Evolutionary conservation across 2,329 filamentous ascomycete genomes (phyloP), one percentile per base, ranked within the genome.

Genomic region (Sarocladium kiliense): DNA sequence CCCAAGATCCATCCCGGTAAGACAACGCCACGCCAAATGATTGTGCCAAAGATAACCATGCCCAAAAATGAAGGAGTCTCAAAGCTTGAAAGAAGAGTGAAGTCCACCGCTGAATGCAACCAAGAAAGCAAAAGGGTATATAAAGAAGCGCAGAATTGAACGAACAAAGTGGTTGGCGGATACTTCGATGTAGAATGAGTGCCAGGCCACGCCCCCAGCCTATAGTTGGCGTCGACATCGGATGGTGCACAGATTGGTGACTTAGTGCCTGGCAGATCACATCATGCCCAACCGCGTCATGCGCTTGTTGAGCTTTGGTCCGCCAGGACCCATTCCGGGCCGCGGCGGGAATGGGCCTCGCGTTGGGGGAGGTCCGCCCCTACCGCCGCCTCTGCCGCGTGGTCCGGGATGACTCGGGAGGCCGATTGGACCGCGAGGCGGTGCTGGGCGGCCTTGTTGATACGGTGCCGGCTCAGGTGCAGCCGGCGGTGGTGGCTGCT

Each of bases 251-350:
- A n/a, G n/a, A n/a, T n/a, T n/a, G n/a, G n/a, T n/a, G n/a, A n/a
- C n/a, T n/a, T n/a, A 19, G 18, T 39, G 36, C 5, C 5, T 5
- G 18, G 36, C 6, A n/a, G 9, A 39, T n/a, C 5, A 9, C 72
- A 83, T 80, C 76, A 81, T 82, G 57, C 81, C 80, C 54, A 84
- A 65, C 58, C 81, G 74, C 57, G 81, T 85, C 74, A 80, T 82
- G 60, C 81, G 76, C 73, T 84, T 84, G 71, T 84, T 81, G 80
- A 84, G 81, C 59, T 71, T 73, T 51, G 78, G 75, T 63, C 72
- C 72, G 64, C 63, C 55, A 64, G 58, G 64, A 63, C 21, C 54
- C 21, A 55, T 41, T 5, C 23, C 23, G 12, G 41, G 47, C 14
- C 19, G 25, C 34, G 56, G 56, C 30, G 56, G 56, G 16, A 45